Conservation (phyloP, 768 basidiomycete genomes). For the Collybia sordida region DNA sequence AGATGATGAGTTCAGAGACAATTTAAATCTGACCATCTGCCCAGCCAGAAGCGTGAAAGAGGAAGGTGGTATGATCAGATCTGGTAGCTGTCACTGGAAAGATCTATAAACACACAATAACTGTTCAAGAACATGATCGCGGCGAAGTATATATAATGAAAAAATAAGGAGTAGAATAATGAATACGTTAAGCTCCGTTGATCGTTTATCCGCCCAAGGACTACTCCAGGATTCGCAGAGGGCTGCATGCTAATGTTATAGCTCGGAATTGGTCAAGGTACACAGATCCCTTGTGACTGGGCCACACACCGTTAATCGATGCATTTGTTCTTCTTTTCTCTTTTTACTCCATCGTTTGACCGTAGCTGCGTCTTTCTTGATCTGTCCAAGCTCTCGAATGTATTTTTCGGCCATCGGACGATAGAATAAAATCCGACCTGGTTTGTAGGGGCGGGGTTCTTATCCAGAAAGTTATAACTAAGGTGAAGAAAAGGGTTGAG, state of each 20-base stretch:
- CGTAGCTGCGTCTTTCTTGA: conserved; percentile 13
- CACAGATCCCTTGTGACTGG: neutral
- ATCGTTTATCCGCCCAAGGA: conserved; percentile 25
- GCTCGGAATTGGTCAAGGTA: neutral
- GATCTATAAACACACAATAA: too few relatives aligned
- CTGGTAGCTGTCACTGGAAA: too few relatives aligned
- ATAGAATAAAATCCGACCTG: conserved; percentile 23
- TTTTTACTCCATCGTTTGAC: conserved; percentile 23
- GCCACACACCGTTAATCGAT: conserved; percentile 23
- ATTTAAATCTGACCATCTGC: too few relatives aligned
- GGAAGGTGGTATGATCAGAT: too few relatives aligned
- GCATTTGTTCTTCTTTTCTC: conserved; percentile 24
- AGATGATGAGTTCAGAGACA: too few relatives aligned
- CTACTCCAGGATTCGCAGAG: conserved; percentile 33
- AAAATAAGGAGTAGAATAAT: conserved; percentile 8
- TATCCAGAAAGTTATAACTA: neutral
- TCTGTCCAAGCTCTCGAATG: conserved; percentile 23
- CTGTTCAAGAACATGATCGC: neutral
- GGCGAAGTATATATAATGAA: conserved; percentile 4
- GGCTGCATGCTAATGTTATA: conserved; percentile 25
- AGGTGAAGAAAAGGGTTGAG: neutral
- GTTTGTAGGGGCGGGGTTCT: conserved; percentile 18
- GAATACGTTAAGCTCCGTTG: conserved; percentile 10
- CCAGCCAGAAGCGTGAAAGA: too few relatives aligned
- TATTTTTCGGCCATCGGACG: conserved; percentile 22